Base-by-base conservation (phyloP, 2,329 filamentous ascomycete species). In the Chaetomium globosum region DNA sequence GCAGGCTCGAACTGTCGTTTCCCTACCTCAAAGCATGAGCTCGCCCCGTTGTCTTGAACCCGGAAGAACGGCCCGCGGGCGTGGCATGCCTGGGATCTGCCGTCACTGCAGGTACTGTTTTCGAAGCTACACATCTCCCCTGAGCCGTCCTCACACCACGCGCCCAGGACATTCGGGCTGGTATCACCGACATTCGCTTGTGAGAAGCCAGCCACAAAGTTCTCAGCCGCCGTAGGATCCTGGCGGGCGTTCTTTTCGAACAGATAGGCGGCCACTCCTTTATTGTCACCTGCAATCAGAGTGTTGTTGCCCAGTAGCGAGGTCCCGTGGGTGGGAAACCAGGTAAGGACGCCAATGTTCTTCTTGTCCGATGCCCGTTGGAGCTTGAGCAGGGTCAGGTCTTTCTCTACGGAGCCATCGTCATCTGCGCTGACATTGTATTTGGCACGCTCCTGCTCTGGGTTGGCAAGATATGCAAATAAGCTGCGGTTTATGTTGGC, bases 231-330 rank as follows among this genome's bases (percentile, higher is more conserved):
- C 21, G 79, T 81, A 1, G 80, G 73, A 21, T 86, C 81, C n/a
- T 76, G 77, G 2, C 79, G 75, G 57, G 89, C 82, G 59, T 85
- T 87, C 69, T 89, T 85, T 75, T 98, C 94, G 61, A 97, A 89
- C 13, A 97, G 80, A 74, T 89, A 90, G 0, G 93, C 91, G 2
- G 94, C 93, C 7, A 97, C 92, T 13, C 94, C 94, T 79, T 98
- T 98, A 80, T 98, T 98, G 76, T 98, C 94, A n/a, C 92, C 94
- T 2, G 93, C 89, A 59, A 95, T 86, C 16, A 97, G 82, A 0
- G 93, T 97, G 77, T 97, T 97, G 78, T 97, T 97, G 62, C 91
- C 90, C 28, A 93, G 86, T 77, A 97, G 86, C 0, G 92, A 96
- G 0, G 94, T 98, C 55, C 93, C 93, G 75, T 98, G 94, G 0